Conservation (phyloP, 2,329 filamentous ascomycete genomes). For the Phaeosphaeria sp. region DNA sequence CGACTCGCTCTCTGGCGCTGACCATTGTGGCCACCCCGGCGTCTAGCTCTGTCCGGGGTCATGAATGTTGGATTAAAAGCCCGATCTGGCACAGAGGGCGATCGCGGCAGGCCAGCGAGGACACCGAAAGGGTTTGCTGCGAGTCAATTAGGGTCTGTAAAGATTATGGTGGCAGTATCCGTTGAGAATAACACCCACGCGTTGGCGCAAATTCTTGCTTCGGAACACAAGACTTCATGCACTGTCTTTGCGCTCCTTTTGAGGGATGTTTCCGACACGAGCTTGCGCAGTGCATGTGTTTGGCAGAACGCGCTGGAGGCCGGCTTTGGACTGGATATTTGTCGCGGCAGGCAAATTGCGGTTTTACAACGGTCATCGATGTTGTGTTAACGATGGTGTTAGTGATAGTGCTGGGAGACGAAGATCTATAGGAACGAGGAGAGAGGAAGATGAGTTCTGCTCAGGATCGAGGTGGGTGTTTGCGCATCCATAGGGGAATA, state of each 20-base stretch:
- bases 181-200: conserved; percentile 13
- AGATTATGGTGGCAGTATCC: neutral
- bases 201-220: conserved; percentile 29
- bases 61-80: conserved; percentile 25
- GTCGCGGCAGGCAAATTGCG: conserved; percentile 14
- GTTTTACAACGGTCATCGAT: conserved; percentile 24
- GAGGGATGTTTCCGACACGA: conserved; percentile 10
- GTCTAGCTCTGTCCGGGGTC: conserved; percentile 6
- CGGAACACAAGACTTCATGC: conserved; percentile 17
- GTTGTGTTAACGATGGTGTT: conserved; percentile 1
- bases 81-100: conserved; percentile 25
- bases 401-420: neutral
- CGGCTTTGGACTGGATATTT: conserved; percentile 6
- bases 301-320: conserved; percentile 11
- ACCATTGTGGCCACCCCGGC: conserved; percentile 28
- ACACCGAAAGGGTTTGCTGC: conserved; percentile 40
- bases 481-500: neutral
- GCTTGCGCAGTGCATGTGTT: conserved; percentile 17
- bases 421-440: neutral
- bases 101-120: conserved; percentile 27
- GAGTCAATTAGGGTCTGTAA: neutral
- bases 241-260: conserved; percentile 1
- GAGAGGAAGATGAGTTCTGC: neutral
- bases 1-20: conserved; percentile 20
- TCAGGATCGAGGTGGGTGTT: neutral